Evolutionary conservation across 768 basidiomycete species (phyloP), one percentile per base, ranked within the genome.

Genomic region (Amanita molliuscula): DNA sequence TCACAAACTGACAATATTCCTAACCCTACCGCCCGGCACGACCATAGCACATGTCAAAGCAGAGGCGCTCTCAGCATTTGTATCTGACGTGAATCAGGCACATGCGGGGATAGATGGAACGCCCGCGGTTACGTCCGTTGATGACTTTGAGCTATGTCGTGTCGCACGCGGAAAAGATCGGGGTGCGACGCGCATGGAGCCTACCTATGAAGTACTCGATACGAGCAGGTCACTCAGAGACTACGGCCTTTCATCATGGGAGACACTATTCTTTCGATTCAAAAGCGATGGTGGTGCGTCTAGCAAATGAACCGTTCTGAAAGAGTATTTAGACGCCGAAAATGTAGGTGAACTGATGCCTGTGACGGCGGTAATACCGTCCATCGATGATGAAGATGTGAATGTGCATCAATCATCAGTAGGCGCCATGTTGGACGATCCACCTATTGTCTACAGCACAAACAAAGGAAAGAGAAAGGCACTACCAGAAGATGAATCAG

Each of bases 381-480:
- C 77, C 10, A 62, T 84, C 50, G 61, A 74, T 18, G 82, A 82
- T 41, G 84, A 84, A 20, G 81, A 83, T 1, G 81, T 80, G 1
- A 76, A 76, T 44, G 50, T 50, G 21, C 56, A 49, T 28, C 43
- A 21, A 25, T n/a, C 59, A 8, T 61, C 65, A 10, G 54, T 58
- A 21, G 49, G 18, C 25, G 31, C 33, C 13, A 50, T 50, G 42
- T 35, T 42, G 31, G 49, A 50, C 7, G 52, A 50, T 34, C 61
- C 68, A 49, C 56, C 52, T 38, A 50, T 51, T 29, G 48, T 51
- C 54, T 60, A 67, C 9, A 67, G 67, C 40, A 57, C 61, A 21
- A 69, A 65, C 43, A 84, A 81, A 59, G 83, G 83, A 16, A 86
- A 87, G 62, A 73, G 83, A 57, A 84, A 79, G 59, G 79, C 77